Percentiles rank a stretch among this genome's conserved stretches.
Evolutionary conservation across 139 green algal species (phyloP).

Genomic region (Chlamydomonas eustigma): DNA sequence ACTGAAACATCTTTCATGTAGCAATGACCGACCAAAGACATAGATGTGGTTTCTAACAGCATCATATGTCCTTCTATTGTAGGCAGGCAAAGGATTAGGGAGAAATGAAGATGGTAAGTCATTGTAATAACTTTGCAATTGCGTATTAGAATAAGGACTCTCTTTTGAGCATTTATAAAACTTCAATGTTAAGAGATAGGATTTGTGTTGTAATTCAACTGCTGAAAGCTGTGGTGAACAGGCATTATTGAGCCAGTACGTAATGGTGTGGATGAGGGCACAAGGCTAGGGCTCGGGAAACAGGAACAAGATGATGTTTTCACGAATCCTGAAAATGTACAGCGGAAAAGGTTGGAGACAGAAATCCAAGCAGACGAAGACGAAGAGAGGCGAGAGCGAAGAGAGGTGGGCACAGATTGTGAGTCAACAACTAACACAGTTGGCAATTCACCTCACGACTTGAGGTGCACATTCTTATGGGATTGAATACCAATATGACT

Average conservation of each 20-base stretch:
- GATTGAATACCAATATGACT: no score
- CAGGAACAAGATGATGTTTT: slow-evolving; percentile 72
- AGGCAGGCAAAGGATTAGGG: slow-evolving; percentile 64
- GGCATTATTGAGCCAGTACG: slow-evolving; percentile 74
- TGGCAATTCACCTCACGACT: no score
- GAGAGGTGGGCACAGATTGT: no score
- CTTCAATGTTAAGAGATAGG: no score
- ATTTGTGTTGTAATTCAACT: not conserved
- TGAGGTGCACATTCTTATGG: no score
- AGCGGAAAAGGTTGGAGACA: slow-evolving; percentile 64
- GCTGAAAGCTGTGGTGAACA: no score
- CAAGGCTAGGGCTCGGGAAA: slow-evolving; percentile 78
- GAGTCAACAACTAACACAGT: not conserved
- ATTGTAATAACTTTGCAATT: not conserved
- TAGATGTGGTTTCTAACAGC: no score
- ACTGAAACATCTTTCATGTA: no score
- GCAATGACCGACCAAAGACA: no score
- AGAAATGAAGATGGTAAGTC: slow-evolving; percentile 57
- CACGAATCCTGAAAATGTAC: slow-evolving; percentile 65
- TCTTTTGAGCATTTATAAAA: no score
- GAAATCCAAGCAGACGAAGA: slow-evolving; percentile 84
- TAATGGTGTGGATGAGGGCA: slow-evolving; percentile 55
- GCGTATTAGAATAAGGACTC: no score
- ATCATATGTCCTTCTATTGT: not conserved
- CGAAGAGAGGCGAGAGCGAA: slow-evolving; percentile 44